These are phyloP conservation scores for Fonsecaea nubica DNA, from an alignment of 2,329 filamentous ascomycete genomes.

Conservation along the genomic window DNA sequence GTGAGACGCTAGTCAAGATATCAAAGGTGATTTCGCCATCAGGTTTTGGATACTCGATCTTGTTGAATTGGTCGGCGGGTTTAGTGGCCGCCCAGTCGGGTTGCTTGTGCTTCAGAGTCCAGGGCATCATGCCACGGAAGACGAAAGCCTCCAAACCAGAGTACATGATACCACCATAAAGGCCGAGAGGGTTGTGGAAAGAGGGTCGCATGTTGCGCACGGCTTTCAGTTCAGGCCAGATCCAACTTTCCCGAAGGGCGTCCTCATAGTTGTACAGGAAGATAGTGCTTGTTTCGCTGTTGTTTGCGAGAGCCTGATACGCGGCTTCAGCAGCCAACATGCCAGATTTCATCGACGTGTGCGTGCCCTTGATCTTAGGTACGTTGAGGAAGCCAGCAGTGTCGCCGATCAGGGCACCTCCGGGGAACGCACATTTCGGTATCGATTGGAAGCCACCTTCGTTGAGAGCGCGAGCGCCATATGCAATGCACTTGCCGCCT, in stretches of 20 bases:
- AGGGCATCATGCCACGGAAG: slow-evolving; percentile 82
- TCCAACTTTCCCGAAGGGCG: slow-evolving; percentile 78
- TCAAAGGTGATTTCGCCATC: slow-evolving; percentile 96
- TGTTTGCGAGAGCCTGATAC: slow-evolving; percentile 71
- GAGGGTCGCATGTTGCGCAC: slow-evolving; percentile 98
- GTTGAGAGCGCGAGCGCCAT: slow-evolving; percentile 86
- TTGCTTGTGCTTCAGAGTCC: slow-evolving; percentile 86
- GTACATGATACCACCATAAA: slow-evolving; percentile 90
- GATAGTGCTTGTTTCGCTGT: slow-evolving; percentile 66
- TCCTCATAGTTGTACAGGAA: slow-evolving; percentile 97
- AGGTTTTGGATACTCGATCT: slow-evolving; percentile 96
- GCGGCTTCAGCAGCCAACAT: slow-evolving; percentile 95
- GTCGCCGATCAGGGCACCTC: slow-evolving; percentile 93
- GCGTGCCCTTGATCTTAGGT: slow-evolving; percentile 97
- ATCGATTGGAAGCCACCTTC: slow-evolving; percentile 98
- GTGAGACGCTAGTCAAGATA: slow-evolving; percentile 90
- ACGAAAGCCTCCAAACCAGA: slow-evolving; percentile 91
- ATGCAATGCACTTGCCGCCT: slow-evolving; percentile 96
- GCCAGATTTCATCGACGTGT: slow-evolving; percentile 96
- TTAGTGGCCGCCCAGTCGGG: slow-evolving; percentile 81
- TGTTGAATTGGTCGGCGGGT: slow-evolving; percentile 75
- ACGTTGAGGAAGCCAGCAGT: slow-evolving; percentile 97
- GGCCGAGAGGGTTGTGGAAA: slow-evolving; percentile 84
- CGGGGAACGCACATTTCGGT: slow-evolving; percentile 94
- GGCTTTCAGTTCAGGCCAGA: slow-evolving; percentile 93